Evolutionary conservation across 768 basidiomycete species (phyloP).

Genomic region (Xerocomus spinulosus): DNA sequence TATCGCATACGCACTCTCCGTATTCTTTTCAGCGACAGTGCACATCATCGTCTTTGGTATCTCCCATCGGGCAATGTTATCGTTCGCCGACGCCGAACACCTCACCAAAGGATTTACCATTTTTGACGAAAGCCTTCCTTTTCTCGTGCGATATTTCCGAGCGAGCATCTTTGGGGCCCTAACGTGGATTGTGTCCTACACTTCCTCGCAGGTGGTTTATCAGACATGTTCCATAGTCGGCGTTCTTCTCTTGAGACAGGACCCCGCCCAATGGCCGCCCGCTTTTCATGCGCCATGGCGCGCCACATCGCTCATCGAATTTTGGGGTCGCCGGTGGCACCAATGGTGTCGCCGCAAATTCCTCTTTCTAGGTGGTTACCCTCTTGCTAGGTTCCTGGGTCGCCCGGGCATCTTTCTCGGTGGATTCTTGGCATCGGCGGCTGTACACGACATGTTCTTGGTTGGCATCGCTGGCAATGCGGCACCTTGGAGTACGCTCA

Average conservation of each 20-base stretch:
- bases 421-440: conserved; percentile 51
- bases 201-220: conserved; percentile 37
- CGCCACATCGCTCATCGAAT: conserved; percentile 33
- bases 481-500: conserved; percentile 37
- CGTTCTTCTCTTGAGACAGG: conserved; percentile 25
- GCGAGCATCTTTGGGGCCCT: conserved; percentile 43
- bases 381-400: conserved; percentile 40
- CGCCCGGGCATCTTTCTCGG: conserved; percentile 48
- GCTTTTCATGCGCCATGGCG: conserved; percentile 34
- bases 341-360: conserved; percentile 33
- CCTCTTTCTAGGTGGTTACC: conserved; percentile 27
- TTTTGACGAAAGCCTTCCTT: conserved; percentile 30
- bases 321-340: conserved; percentile 40
- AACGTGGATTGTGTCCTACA: conserved; percentile 24
- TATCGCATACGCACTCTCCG: conserved; percentile 33
- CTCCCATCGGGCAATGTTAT: conserved; percentile 44
- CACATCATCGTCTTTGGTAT: conserved; percentile 43
- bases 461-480: conserved; percentile 47
- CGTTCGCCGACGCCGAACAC: conserved; percentile 32
- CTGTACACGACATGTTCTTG: conserved; percentile 50
- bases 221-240: conserved; percentile 19
- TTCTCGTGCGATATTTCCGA: conserved; percentile 27
- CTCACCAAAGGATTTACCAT: conserved; percentile 23
- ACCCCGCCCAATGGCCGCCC: conserved; percentile 32
- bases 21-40: conserved; percentile 30